Conservation (phyloP, 306 rosid genomes). For the Castanea sativa region DNA sequence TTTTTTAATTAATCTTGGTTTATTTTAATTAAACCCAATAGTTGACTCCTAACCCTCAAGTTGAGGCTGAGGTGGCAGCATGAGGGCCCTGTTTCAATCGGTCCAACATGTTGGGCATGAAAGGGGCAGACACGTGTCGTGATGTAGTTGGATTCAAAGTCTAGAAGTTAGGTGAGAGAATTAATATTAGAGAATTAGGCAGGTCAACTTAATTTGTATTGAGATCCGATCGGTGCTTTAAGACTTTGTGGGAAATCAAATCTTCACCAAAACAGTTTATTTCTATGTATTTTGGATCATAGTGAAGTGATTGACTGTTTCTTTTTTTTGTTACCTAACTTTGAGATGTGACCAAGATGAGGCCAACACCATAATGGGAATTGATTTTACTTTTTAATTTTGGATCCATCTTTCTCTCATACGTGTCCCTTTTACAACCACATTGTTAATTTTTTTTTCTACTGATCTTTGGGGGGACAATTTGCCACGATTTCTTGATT, state of each 20-base stretch:
- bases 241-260: not conserved
- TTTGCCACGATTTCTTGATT: not conserved
- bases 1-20: not conserved
- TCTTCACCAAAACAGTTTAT: not conserved
- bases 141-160: slow-evolving; percentile 21
- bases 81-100: slow-evolving; percentile 57
- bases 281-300: not conserved
- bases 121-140: slow-evolving; percentile 30
- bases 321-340: slow-evolving; percentile 30
- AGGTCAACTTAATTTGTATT: slow-evolving; percentile 13
- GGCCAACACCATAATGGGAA: not conserved
- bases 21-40: slow-evolving; percentile 3
- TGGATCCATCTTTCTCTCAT: not conserved
- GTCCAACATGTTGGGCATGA: slow-evolving; percentile 41
- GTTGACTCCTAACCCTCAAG: not conserved
- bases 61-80: not conserved
- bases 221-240: not conserved
- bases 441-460: not conserved
- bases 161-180: not conserved
- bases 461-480: not conserved
- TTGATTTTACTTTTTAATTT: not conserved
- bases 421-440: slow-evolving; percentile 5
- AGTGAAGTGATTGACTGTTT: not conserved
- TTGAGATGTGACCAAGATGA: slow-evolving; percentile 11
- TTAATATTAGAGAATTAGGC: slow-evolving; percentile 28